Evolutionary conservation across 176 grass and related monocot species (phyloP), one percentile per base, ranked within the genome.

Genomic region (Luzula sylvatica): DNA sequence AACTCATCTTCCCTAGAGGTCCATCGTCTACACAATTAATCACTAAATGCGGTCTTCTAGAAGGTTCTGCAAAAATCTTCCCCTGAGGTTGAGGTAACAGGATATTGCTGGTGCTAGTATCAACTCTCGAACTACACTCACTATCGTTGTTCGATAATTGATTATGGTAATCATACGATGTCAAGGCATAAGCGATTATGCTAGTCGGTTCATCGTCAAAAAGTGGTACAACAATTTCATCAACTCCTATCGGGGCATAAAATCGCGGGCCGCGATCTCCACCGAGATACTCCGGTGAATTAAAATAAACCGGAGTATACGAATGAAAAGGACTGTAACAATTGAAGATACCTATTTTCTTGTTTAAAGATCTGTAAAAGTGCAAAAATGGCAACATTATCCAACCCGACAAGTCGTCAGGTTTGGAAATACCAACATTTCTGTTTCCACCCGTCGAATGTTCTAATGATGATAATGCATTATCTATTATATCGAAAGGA

Each of bases 151-250:
- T 79, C 60, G 72, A 80, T 50, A 90, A 50, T 64, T 87, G 81
- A 73, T 74, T 49, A 79, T 90, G 75, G 62, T 98, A 90, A 46
- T 98, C 81, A 42, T 76, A 68, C 23, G 81, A 90, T 53, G 70
- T 64, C 55, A 98, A 81, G 8, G 81, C 78, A 68, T 76, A 86
- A 26, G 92, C 71, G 60, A 98, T 87, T 32, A 98, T 79, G 60
- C 92, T 98, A 51, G 81, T 98, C 53, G 92, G 81, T 72, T 98
- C 86, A 50, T 90, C 72, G 68, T 98, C 85, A 38, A 74, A 98
- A 59, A 90, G 61, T 68, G 78, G 78, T 67, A 98, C 49, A 21
- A 86, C 81, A 66, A 55, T 90, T 30, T 98, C 92, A 87, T 86
- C 82, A 71, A 79, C 71, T 18, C 85, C 92, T 13, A 86, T 68